Base-by-base conservation (phyloP, 2,329 filamentous ascomycete species). In the Scortechinia acanthostroma region DNA sequence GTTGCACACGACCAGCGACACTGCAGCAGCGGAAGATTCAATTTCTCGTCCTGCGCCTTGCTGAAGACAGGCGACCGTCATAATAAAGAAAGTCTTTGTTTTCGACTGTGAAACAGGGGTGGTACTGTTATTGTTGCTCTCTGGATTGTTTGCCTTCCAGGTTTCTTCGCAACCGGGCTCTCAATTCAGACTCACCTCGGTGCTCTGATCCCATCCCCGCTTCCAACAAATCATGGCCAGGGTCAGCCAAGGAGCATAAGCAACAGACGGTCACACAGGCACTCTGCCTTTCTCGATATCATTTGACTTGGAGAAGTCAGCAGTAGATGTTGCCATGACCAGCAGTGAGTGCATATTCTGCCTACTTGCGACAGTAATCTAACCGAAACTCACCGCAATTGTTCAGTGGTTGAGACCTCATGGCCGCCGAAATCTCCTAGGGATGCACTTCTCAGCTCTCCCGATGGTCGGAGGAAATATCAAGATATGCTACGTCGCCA, bases 361-460 rank as follows among this genome's bases (percentile, higher is more conserved):
- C 25, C 10, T 30, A 10, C 25, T 10, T n/a, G 25, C 10, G 25
- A n/a, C 25, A 10, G 25, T 30, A 10, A 30, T n/a, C n/a, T 10
- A 30, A 10, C 10, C n/a, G n/a, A n/a, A 30, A 30, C 25, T n/a
- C 25, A n/a, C n/a, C n/a, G n/a, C n/a, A n/a, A n/a, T n/a, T n/a
- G n/a, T 45, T 5, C 47, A 65, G 57, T 70, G 67, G 53, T 63
- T 25, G 63, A 70, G 52, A 64, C 60, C 50, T 66, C 64, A 55
- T 84, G 80, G 80, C 80, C 80, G 46, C 80, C 80, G 16, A 70
- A 73, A 54, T 83, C 79, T 17, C 77, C 80, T 15, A 70, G 74
- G 53, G 75, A 82, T 50, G 80, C 78, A 19, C 66, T 83, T 15
- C 63, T 83, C 47, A 79, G 74, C 58, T 83, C 79, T 17, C 80